Conservation (phyloP, 345 rosid genomes). For the Cochlearia excelsa region DNA sequence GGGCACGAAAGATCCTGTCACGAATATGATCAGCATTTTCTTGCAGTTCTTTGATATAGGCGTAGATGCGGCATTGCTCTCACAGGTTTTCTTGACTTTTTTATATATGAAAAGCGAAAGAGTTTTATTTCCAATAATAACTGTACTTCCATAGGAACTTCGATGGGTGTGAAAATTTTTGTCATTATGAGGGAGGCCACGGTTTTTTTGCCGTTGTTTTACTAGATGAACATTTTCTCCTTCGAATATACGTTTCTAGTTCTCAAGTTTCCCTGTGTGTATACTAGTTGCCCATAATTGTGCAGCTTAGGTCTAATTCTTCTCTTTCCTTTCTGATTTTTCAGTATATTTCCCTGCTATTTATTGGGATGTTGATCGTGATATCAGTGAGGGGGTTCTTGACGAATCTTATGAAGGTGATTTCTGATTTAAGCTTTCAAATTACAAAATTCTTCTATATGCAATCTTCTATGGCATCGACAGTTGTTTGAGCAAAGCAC, state of each 20-base stretch:
- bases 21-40: slow-evolving; percentile 86
- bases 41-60: slow-evolving; percentile 96
- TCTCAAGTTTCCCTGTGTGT: not conserved
- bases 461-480: slow-evolving; percentile 1
- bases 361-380: slow-evolving; percentile 89
- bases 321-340: slow-evolving; percentile 23
- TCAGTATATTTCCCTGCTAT: slow-evolving; percentile 91
- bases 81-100: slow-evolving; percentile 61
- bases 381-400: slow-evolving; percentile 96
- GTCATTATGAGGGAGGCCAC: not conserved
- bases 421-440: slow-evolving; percentile 8
- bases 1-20: slow-evolving; percentile 95
- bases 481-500: slow-evolving; percentile 1
- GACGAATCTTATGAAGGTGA: slow-evolving; percentile 95
- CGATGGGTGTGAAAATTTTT: slow-evolving; percentile 1
- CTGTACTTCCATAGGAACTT: not conserved
- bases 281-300: not conserved
- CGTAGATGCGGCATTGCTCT: slow-evolving; percentile 75
- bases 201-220: not conserved
- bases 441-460: slow-evolving; percentile 4
- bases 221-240: not conserved
- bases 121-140: not conserved
- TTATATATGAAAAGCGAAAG: not conserved
- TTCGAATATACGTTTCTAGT: slow-evolving; percentile 1
- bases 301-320: slow-evolving; percentile 18